Percentiles rank a stretch among this genome's conserved stretches.
phyloP scores from a whole-genome alignment of 1,139 yeast genomes.

The Pichia sp. region DNA sequence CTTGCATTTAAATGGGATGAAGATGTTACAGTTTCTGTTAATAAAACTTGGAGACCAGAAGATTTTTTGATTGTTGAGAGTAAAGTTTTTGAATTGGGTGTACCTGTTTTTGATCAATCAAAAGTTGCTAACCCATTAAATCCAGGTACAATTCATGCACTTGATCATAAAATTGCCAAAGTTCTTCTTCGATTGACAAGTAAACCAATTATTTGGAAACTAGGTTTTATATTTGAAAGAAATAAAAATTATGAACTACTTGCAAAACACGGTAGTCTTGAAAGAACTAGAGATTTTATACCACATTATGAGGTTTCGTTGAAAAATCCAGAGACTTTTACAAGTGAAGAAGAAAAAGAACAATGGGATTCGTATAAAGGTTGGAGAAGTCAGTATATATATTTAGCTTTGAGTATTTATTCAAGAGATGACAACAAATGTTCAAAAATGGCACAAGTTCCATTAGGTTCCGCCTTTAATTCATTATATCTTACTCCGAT shows the following conservation, averaged over 20 bases:
- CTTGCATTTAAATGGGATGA: slow-evolving; percentile 50
- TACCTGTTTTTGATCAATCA: slow-evolving; percentile 40
- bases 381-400: slow-evolving; percentile 75
- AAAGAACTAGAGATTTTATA: slow-evolving; percentile 47
- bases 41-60: slow-evolving; percentile 35
- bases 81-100: slow-evolving; percentile 43
- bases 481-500: slow-evolving; percentile 72
- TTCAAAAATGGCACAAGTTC: slow-evolving; percentile 5
- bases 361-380: slow-evolving; percentile 72
- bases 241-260: slow-evolving; percentile 22
- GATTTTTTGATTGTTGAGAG: slow-evolving; percentile 42
- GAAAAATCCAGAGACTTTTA: slow-evolving; percentile 57
- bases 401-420: slow-evolving; percentile 64
- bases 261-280: slow-evolving; percentile 27
- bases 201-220: slow-evolving; percentile 48
- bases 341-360: slow-evolving; percentile 28
- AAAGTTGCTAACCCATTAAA: slow-evolving; percentile 34
- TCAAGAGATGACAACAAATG: slow-evolving; percentile 33
- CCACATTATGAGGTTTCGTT: slow-evolving; percentile 73
- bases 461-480: slow-evolving; percentile 41
- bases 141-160: slow-evolving; percentile 31
- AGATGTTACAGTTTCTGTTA: slow-evolving; percentile 38
- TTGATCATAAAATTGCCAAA: slow-evolving; percentile 33
- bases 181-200: slow-evolving; percentile 54
- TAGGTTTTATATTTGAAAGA: slow-evolving; percentile 59